phyloP scores from a whole-genome alignment of 495 filamentous ascomycete genomes.

The Rusavskia elegans region DNA sequence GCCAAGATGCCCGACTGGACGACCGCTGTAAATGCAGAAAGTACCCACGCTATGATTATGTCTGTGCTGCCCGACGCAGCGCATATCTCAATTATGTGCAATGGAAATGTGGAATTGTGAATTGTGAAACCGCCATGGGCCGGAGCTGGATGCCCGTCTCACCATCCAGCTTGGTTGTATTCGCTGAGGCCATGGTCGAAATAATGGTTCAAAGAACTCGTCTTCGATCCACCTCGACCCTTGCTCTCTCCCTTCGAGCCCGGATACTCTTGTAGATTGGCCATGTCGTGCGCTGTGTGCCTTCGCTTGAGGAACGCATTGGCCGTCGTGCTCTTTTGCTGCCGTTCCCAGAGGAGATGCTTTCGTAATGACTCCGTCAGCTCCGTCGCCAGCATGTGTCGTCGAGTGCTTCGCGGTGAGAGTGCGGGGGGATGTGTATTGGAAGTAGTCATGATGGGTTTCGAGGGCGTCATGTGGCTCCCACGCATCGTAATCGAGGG shows the following conservation, averaged over 20 bases:
- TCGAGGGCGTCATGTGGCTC: slow-evolving; percentile 58
- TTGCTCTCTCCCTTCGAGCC: slow-evolving; percentile 20
- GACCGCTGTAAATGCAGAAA: background rate
- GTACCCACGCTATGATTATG: background rate
- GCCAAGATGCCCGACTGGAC: background rate
- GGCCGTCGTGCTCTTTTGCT: slow-evolving; percentile 78
- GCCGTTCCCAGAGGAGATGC: slow-evolving; percentile 71
- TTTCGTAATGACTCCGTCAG: slow-evolving; percentile 66
- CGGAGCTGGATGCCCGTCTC: slow-evolving; percentile 6
- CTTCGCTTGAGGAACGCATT: slow-evolving; percentile 79
- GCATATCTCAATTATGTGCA: background rate
- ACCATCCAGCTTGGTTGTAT: slow-evolving; percentile 60
- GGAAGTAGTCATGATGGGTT: slow-evolving; percentile 72
- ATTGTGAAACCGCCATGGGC: background rate
- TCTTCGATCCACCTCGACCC: slow-evolving; percentile 33
- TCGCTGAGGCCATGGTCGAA: slow-evolving; percentile 50
- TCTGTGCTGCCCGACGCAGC: background rate
- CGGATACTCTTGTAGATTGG: slow-evolving; percentile 67
- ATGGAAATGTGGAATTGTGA: too few species aligned
- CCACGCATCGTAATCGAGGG: slow-evolving; percentile 56
- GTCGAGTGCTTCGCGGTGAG: slow-evolving; percentile 80
- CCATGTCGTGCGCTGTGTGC: slow-evolving; percentile 81
- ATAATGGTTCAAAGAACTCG: slow-evolving; percentile 48
- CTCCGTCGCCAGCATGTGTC: slow-evolving; percentile 94
- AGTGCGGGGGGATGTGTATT: slow-evolving; percentile 51